Evolutionary conservation across 305 asterid species (phyloP).

Genomic region (Rubia peregrina): DNA sequence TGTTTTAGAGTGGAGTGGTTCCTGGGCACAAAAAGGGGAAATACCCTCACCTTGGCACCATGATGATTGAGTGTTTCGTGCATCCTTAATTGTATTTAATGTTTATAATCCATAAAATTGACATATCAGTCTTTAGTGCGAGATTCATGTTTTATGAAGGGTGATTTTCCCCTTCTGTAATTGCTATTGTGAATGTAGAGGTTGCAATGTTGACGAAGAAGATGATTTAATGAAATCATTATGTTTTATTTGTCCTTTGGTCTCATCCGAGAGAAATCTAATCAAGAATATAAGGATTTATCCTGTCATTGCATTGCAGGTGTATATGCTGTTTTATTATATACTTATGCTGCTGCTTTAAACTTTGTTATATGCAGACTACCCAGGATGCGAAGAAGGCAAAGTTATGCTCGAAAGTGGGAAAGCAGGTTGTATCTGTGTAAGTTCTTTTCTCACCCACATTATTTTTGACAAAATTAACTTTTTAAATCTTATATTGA

Average conservation of each 20-base stretch:
- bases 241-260: neutral
- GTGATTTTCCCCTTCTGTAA: neutral
- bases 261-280: neutral
- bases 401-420: slow-evolving; percentile 65
- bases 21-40: no score
- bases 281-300: neutral
- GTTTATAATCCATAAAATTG: neutral
- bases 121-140: neutral
- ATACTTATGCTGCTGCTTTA: neutral
- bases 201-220: neutral
- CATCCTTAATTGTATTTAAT: neutral
- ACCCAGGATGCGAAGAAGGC: slow-evolving; percentile 72
- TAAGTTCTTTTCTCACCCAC: slow-evolving; percentile 34
- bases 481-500: neutral
- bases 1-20: no score
- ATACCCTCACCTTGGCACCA: no score
- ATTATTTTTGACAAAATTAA: slow-evolving; percentile 1
- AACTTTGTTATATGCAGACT: slow-evolving; percentile 46
- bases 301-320: neutral
- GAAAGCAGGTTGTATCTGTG: slow-evolving; percentile 91
- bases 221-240: neutral
- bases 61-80: neutral
- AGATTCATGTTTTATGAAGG: neutral
- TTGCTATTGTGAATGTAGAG: neutral
- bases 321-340: neutral